phyloP scores from a whole-genome alignment of 2,329 filamentous ascomycete genomes.

The Claviceps sp. region DNA sequence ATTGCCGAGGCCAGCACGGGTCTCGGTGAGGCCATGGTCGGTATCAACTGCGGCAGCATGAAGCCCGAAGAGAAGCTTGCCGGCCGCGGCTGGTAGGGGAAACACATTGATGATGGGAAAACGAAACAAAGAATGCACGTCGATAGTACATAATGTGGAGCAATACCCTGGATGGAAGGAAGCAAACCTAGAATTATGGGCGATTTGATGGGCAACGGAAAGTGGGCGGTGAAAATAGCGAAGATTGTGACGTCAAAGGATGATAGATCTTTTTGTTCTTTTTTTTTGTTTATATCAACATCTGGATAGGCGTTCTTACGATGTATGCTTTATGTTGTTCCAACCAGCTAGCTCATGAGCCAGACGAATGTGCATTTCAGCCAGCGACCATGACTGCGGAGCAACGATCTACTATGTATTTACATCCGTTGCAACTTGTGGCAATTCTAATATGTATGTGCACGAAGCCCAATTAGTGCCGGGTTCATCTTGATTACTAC shows the following conservation, averaged over 20 bases:
- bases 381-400: neutral
- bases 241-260: neutral
- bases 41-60: conserved; percentile 76
- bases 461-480: no score
- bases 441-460: no score
- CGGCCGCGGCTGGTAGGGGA: conserved; percentile 63
- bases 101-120: neutral
- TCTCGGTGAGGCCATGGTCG: conserved; percentile 95
- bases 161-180: neutral
- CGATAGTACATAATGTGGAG: no score
- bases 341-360: neutral
- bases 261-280: neutral
- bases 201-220: no score
- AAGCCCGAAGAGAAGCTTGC: conserved; percentile 69
- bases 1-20: conserved; percentile 79
- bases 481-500: no score
- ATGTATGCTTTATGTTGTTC: neutral
- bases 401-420: neutral
- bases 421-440: neutral
- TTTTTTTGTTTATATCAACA: neutral
- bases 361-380: neutral
- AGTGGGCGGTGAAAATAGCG: neutral
- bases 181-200: neutral
- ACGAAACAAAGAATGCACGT: neutral
- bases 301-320: conserved; percentile 3